Percentiles rank a stretch among this genome's conserved stretches.
These are phyloP conservation scores for Ustilago trichophora DNA, from an alignment of 1,284 basidiomycete genomes.

Conservation along the genomic window DNA sequence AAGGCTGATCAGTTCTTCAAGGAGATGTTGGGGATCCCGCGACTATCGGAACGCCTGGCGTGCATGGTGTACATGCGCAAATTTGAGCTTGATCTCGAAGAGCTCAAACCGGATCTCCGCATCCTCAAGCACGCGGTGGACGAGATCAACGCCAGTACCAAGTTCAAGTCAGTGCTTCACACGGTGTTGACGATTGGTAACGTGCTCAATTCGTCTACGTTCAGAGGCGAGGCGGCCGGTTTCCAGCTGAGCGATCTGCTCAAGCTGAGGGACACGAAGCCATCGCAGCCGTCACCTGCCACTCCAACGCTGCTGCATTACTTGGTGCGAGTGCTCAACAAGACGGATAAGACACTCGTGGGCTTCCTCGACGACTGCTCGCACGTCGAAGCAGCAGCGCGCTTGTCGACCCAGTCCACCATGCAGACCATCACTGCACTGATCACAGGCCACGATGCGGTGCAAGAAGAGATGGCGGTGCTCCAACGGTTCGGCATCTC, in stretches of 20 bases:
- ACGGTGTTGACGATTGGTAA: constrained; percentile 80
- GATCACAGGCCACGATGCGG: constrained; percentile 30
- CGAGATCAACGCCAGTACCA: constrained; percentile 76
- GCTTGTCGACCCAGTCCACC: constrained; percentile 49
- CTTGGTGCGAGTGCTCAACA: constrained; percentile 78
- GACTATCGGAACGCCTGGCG: constrained; percentile 77
- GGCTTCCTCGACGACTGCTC: constrained; percentile 83
- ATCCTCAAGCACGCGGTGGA: constrained; percentile 78
- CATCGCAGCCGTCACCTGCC: constrained; percentile 73
- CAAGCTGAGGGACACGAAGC: constrained; percentile 87
- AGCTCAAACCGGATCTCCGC: constrained; percentile 82
- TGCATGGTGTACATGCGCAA: constrained; percentile 84
- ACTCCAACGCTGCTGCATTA: constrained; percentile 90
- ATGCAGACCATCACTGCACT: constrained; percentile 34
- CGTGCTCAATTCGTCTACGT: constrained; percentile 80
- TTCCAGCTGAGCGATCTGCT: constrained; percentile 82
- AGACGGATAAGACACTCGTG: constrained; percentile 75
- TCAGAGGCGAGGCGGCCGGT: constrained; percentile 82
- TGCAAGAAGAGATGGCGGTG: constrained; percentile 38
- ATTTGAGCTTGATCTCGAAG: constrained; percentile 82
- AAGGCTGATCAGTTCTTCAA: constrained; percentile 86
- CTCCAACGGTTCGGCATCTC: constrained; percentile 41
- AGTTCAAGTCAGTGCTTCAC: constrained; percentile 75
- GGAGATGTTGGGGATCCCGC: constrained; percentile 81
- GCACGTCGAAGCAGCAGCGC: constrained; percentile 77